Evolutionary conservation across 2,329 filamentous ascomycete species (phyloP), one percentile per base, ranked within the genome.

Genomic region (Ophiostoma sp.): DNA sequence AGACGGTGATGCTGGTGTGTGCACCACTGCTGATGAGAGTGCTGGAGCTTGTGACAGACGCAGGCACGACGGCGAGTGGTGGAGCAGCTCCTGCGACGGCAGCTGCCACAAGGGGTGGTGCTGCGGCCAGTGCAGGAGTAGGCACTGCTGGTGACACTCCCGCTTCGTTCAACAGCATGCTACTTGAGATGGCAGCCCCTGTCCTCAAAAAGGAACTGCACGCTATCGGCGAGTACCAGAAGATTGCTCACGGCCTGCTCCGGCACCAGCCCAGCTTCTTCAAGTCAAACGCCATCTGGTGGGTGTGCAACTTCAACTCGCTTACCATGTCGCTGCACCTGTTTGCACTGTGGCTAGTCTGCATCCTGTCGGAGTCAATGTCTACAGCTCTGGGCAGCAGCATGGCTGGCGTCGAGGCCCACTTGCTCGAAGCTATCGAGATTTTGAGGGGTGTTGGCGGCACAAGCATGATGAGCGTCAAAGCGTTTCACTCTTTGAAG

Each of bases 221-320:
- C 12, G 76, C 75, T 0, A 69, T 79, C 0, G 55, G 70, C 11
- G 75, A 76, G n/a, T 77, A 78, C 42, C 76, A 78, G 5, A 71
- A 31, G 1, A 42, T 79, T 0, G 74, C 78, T 7, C 57, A 76
- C 1, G 59, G 72, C 9, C 74, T 79, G 3, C 36, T 78, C 2
- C 72, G 68, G 1, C 68, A 77, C n/a, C 59, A 75, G 3, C 76
- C 73, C 6, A 39, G 63, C 2, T 80, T 80, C 59, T 70, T 79
- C 31, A 76, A 75, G 45, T 31, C 72, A 17, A 80, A 80, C 63
- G 78, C 78, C 0, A 73, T 77, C 17, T 80, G 79, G 79, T 80
- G 79, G 79, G 75, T 77, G n/a, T 79, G 78, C 70, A 80, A 80
- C 69, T 80, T 79, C 57, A 77, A 76, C 72, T 75, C 76, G 33